Percentiles rank a stretch among this genome's conserved stretches.
phyloP scores from a whole-genome alignment of 805 yeast genomes.

The Yamadazyma ubonensis region DNA sequence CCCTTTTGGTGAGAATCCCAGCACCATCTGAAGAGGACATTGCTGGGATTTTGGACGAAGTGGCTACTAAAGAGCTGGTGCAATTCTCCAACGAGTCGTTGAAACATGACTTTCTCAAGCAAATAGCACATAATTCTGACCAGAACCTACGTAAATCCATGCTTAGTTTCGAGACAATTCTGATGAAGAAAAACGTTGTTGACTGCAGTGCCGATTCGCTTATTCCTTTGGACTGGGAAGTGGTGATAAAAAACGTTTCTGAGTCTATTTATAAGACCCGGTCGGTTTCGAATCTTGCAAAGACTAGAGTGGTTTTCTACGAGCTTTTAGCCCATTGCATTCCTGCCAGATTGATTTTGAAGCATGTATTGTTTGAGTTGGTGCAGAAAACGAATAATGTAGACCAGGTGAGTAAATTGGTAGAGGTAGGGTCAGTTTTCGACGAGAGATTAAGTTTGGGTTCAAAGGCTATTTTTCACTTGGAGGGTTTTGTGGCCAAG shows the following conservation, averaged over 20 bases:
- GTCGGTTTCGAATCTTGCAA: slow-evolving; percentile 58
- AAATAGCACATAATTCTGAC: slow-evolving; percentile 54
- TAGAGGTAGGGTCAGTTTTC: slow-evolving; percentile 60
- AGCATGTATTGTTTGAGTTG: slow-evolving; percentile 50
- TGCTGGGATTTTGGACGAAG: slow-evolving; percentile 49
- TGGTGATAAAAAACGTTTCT: slow-evolving; percentile 69
- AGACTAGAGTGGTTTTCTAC: slow-evolving; percentile 67
- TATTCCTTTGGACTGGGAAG: slow-evolving; percentile 85
- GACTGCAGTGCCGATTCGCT: slow-evolving; percentile 42
- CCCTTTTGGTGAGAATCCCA: slow-evolving; percentile 81
- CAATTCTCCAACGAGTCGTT: slow-evolving; percentile 33
- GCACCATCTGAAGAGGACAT: slow-evolving; percentile 70
- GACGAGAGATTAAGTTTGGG: slow-evolving; percentile 90
- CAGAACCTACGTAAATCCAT: slow-evolving; percentile 79
- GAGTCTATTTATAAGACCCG: slow-evolving; percentile 57
- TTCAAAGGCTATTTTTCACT: slow-evolving; percentile 84
- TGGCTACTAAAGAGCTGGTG: slow-evolving; percentile 58
- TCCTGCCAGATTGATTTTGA: slow-evolving; percentile 80
- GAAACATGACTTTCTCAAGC: slow-evolving; percentile 41
- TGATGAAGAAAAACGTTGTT: slow-evolving; percentile 62
- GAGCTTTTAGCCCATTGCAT: slow-evolving; percentile 91
- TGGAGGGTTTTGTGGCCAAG: slow-evolving; percentile 91
- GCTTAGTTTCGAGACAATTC: slow-evolving; percentile 77
- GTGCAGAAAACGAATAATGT: slow-evolving; percentile 24
- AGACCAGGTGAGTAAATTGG: slow-evolving; percentile 43